phyloP scores from a whole-genome alignment of 1,139 yeast genomes.

The Suhomyces atakaporum region DNA sequence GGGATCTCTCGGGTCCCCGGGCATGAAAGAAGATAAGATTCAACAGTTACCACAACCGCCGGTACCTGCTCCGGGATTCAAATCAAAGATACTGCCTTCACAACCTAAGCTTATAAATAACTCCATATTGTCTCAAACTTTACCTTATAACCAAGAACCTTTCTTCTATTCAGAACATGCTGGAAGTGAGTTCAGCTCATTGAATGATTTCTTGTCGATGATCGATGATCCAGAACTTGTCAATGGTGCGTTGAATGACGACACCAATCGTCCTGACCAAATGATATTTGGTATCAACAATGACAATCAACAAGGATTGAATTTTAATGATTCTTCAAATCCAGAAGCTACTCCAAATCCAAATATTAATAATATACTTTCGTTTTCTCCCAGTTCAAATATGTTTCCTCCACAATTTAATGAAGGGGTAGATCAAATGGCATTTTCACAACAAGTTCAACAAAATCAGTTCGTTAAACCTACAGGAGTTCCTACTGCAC shows the following conservation, averaged over 20 bases:
- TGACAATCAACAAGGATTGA: constrained; percentile 4
- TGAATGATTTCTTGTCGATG: constrained; percentile 87
- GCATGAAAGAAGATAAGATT: constrained; percentile 8
- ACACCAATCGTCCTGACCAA: constrained; percentile 25
- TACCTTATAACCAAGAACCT: constrained; percentile 64
- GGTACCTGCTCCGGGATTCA: constrained; percentile 7
- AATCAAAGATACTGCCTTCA: constrained; percentile 10
- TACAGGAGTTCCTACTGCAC: constrained; percentile 1
- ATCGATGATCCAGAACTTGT: constrained; percentile 79
- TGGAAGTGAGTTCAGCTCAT: constrained; percentile 87
- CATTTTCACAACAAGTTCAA: constrained; percentile 13
- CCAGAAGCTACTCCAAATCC: not conserved
- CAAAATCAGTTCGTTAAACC: constrained; percentile 13
- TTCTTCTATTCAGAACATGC: constrained; percentile 89
- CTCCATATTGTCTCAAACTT: constrained; percentile 45
- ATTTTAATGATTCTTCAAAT: constrained; percentile 1
- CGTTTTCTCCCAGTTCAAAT: constrained; percentile 34
- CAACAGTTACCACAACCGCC: constrained; percentile 15
- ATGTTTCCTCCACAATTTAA: constrained; percentile 23
- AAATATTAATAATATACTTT: constrained; percentile 27
- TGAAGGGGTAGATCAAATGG: constrained; percentile 16
- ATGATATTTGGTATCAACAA: constrained; percentile 21
- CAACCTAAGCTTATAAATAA: constrained; percentile 20
- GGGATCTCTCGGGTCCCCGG: constrained; percentile 11
- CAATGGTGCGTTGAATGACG: constrained; percentile 49